Base-by-base conservation (phyloP, 805 yeast genomes). In the Monosporozyma aquatica region DNA sequence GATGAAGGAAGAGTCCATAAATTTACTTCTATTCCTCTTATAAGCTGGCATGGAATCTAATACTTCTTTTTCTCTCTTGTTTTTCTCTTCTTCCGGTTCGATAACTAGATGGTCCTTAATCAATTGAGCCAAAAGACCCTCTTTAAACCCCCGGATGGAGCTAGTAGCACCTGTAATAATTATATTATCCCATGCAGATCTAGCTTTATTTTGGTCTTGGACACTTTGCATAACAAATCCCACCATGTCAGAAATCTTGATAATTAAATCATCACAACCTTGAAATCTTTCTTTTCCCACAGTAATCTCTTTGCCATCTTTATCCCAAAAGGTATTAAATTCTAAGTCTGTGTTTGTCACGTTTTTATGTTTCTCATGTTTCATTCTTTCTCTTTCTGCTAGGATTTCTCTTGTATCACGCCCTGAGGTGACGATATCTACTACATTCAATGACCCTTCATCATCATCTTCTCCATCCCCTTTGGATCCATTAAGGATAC, bases 261-360 rank as follows among this genome's bases (percentile, higher is more conserved):
- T 67, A 26, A 90, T 70, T 41, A 90, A 69, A 18, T 64, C 69
- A 37, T 73, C 77, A 28, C 82, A 68, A 1, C 97, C 97, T 58
- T 75, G 80, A 62, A 90, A 90, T 53, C 97, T 71, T 65, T 87
- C 95, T 46, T 80, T 83, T 2, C 97, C 97, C n/a, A 90, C 77
- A 6, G 67, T 67, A n/a, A 83, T 58, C 42, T 66, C 65, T 38
- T 72, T 66, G 4, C 85, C 82, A 4, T 62, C 54, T 8, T 71
- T 61, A 61, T 84, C 95, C 24, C 68, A 58, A 56, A 89, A 90
- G 6, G 70, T 59, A 60, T 87, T 89, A n/a, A 66, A 71, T 52
- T 83, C 90, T 45, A 80, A 60, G 55, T 86, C 90, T 29, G 74
- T 68, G 63, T 90, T 89, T 26, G 74, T 69, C 1, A 54, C 49